These are phyloP conservation scores for Trichoderma arundinaceum DNA, from an alignment of 2,329 filamentous ascomycete genomes.

Conservation along the genomic window DNA sequence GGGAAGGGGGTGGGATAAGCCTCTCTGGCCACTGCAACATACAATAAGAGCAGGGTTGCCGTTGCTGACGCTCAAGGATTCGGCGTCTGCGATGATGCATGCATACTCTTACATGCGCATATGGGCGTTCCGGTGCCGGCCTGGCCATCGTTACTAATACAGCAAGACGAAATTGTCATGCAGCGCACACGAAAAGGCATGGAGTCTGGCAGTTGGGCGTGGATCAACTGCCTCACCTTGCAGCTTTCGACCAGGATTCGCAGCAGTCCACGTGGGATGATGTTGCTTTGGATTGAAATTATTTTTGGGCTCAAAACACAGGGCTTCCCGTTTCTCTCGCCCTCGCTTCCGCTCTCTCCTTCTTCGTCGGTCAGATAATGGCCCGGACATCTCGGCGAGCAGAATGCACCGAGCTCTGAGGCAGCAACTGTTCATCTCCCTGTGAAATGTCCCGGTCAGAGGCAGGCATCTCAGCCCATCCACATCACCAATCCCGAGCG, in stretches of 20 bases:
- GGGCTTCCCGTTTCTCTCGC: background rate
- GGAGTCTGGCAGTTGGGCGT: no score
- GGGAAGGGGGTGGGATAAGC: slow-evolving; percentile 13
- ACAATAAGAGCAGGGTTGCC: background rate
- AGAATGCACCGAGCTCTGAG: background rate
- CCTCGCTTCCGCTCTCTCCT: background rate
- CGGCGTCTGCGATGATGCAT: slow-evolving; percentile 23
- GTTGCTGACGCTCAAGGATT: slow-evolving; percentile 21
- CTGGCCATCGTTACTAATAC: background rate
- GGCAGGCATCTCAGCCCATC: background rate
- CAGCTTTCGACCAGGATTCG: background rate
- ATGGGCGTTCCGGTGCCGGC: background rate
- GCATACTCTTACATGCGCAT: slow-evolving; percentile 7
- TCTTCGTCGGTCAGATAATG: background rate
- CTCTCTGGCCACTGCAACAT: background rate
- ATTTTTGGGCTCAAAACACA: background rate
- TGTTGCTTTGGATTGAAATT: slow-evolving; percentile 2
- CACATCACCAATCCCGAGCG: slow-evolving; percentile 2
- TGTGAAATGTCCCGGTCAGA: no score
- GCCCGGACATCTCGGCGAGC: background rate
- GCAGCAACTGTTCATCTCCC: no score
- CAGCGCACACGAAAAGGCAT: background rate
- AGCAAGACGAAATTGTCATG: background rate
- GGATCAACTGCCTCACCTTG: background rate
- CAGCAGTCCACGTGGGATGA: slow-evolving; percentile 27